Evolutionary conservation across 2,329 filamentous ascomycete genomes (phyloP).

Genomic region (Seiridium unicorne): DNA sequence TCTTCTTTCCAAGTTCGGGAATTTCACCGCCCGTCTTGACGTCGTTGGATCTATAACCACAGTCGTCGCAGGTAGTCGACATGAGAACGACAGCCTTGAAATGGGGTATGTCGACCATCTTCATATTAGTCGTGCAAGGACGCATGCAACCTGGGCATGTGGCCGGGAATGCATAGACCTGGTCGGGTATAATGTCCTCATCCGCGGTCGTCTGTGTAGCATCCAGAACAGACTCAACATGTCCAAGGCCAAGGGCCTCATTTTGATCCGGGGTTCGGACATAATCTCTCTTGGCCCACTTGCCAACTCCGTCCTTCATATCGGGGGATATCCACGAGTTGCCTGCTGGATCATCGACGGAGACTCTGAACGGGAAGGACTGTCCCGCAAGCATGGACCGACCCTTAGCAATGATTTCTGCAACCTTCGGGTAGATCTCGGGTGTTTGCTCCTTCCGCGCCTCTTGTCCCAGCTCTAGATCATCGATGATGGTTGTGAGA

Average conservation of each 20-base stretch:
- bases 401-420: conserved; percentile 71
- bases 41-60: conserved; percentile 93
- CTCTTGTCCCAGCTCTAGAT: conserved; percentile 80
- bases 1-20: conserved; percentile 79
- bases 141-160: conserved; percentile 89
- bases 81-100: conserved; percentile 98
- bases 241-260: conserved; percentile 73
- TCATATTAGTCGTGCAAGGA: conserved; percentile 90
- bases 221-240: conserved; percentile 50
- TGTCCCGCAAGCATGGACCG: conserved; percentile 75
- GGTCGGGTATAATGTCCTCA: conserved; percentile 85
- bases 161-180: conserved; percentile 90
- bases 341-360: conserved; percentile 85
- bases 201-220: conserved; percentile 45
- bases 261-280: conserved; percentile 83
- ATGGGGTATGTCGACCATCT: conserved; percentile 96
- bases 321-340: conserved; percentile 97
- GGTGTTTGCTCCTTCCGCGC: conserved; percentile 74
- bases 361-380: conserved; percentile 83
- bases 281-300: conserved; percentile 87
- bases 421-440: conserved; percentile 76
- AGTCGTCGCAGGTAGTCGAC: conserved; percentile 88
- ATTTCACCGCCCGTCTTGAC: conserved; percentile 96
- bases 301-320: conserved; percentile 74
- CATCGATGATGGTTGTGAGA: conserved; percentile 72